Conservation (phyloP, 1,284 basidiomycete genomes). For the Fomitopsis schrenkii region DNA sequence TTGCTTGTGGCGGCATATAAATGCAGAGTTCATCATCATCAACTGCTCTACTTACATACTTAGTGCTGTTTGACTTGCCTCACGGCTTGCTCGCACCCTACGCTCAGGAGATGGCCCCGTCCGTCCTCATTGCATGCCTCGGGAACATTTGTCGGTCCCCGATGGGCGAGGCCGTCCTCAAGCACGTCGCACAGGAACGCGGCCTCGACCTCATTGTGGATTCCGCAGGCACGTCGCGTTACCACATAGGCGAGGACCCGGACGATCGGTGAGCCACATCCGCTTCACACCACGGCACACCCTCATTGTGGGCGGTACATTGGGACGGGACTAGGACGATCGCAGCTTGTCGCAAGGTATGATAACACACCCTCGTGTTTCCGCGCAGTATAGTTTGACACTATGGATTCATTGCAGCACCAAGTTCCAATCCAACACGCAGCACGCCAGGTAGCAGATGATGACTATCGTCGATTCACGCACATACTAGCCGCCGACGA, state of each 20-base stretch:
- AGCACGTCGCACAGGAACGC: slow-evolving; percentile 55
- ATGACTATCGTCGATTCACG: slow-evolving; percentile 62
- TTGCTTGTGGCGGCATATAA: too few relatives aligned
- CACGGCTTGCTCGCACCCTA: background rate
- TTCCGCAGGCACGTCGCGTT: slow-evolving; percentile 69
- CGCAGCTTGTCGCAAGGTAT: slow-evolving; percentile 58
- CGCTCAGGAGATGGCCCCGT: slow-evolving; percentile 17
- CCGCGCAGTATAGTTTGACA: background rate
- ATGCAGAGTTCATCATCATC: too few relatives aligned
- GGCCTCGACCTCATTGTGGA: slow-evolving; percentile 63
- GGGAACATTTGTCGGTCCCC: slow-evolving; percentile 80
- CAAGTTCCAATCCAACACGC: slow-evolving; percentile 55
- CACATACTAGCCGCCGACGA: slow-evolving; percentile 72
- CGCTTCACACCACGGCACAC: background rate
- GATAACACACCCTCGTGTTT: background rate
- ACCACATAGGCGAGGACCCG: slow-evolving; percentile 70
- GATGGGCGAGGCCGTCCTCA: slow-evolving; percentile 76
- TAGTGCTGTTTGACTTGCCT: background rate
- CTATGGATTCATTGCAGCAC: slow-evolving; percentile 35
- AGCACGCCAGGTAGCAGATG: slow-evolving; percentile 52
- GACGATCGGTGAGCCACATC: slow-evolving; percentile 54
- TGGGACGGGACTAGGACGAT: slow-evolving; percentile 44
- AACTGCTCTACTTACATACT: too few relatives aligned
- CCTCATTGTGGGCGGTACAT: background rate
- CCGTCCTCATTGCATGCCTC: slow-evolving; percentile 69